phyloP scores from a whole-genome alignment of 257 asterid species.

The Plantago elongata region DNA sequence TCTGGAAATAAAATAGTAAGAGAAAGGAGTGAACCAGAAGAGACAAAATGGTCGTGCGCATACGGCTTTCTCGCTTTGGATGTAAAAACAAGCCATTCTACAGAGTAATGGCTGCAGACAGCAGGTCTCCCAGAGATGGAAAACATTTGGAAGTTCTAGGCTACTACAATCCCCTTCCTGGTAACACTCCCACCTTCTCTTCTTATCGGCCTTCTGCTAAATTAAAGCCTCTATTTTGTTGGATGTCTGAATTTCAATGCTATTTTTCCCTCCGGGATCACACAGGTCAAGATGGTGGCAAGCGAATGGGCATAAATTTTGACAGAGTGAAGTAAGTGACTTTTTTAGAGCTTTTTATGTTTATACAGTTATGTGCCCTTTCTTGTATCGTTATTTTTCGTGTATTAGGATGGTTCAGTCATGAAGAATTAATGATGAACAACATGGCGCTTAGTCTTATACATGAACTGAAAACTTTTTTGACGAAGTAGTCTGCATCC shows the following conservation, averaged over 20 bases:
- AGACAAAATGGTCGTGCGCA: constrained; percentile 64
- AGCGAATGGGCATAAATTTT: constrained; percentile 88
- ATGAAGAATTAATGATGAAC: no score
- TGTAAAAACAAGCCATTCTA: constrained; percentile 82
- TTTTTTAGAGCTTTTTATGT: constrained; percentile 8
- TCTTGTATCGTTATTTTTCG: background rate
- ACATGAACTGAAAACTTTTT: background rate
- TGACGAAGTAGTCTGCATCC: no score
- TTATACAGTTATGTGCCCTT: background rate
- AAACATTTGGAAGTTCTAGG: constrained; percentile 92
- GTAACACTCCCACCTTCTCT: constrained; percentile 23
- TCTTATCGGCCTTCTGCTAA: background rate
- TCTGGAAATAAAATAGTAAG: background rate
- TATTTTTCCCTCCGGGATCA: constrained; percentile 6
- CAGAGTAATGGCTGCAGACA: constrained; percentile 92
- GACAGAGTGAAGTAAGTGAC: constrained; percentile 74
- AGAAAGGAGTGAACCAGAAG: background rate
- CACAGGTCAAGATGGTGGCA: constrained; percentile 93
- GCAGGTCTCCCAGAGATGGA: constrained; percentile 97
- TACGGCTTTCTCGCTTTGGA: constrained; percentile 73
- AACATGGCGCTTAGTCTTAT: background rate
- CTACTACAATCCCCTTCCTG: constrained; percentile 92
- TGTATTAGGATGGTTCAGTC: background rate
- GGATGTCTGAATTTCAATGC: constrained; percentile 12
- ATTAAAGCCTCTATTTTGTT: background rate